Evolutionary conservation across 2,329 filamentous ascomycete species (phyloP).

Genomic region (Xylariales sp.): DNA sequence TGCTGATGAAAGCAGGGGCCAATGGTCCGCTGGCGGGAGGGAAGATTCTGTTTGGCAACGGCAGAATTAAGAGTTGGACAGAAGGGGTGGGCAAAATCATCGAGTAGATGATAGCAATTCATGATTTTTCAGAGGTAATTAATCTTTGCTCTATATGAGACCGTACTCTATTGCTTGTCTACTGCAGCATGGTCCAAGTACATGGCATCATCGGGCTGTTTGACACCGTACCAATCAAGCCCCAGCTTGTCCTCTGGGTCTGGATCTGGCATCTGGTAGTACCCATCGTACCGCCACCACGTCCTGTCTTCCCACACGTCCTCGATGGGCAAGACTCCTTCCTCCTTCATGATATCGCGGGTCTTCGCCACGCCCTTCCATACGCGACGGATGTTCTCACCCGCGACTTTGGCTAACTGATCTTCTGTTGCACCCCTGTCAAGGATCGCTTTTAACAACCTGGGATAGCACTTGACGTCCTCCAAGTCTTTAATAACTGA

Average conservation of each 20-base stretch:
- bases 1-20: neutral
- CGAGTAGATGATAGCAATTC: no score
- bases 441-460: conserved; percentile 24
- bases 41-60: neutral
- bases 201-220: conserved; percentile 15
- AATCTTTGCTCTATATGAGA: no score
- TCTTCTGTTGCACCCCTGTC: conserved; percentile 32
- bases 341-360: conserved; percentile 22
- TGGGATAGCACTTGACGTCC: conserved; percentile 15
- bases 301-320: conserved; percentile 27
- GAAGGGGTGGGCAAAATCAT: neutral
- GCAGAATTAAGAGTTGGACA: neutral
- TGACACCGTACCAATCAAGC: conserved; percentile 23
- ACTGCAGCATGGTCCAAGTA: conserved; percentile 15
- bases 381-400: conserved; percentile 31
- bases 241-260: conserved; percentile 26
- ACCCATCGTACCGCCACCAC: conserved; percentile 28
- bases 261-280: conserved; percentile 27
- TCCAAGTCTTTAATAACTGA: conserved; percentile 19
- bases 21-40: neutral
- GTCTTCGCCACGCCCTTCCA: conserved; percentile 20
- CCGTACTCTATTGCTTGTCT: no score
- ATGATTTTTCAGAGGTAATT: no score
- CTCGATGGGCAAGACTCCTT: conserved; percentile 26
- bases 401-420: conserved; percentile 28